Evolutionary conservation across 2,329 filamentous ascomycete species (phyloP), one percentile per base, ranked within the genome.

Genomic region (Phoma sp.): DNA sequence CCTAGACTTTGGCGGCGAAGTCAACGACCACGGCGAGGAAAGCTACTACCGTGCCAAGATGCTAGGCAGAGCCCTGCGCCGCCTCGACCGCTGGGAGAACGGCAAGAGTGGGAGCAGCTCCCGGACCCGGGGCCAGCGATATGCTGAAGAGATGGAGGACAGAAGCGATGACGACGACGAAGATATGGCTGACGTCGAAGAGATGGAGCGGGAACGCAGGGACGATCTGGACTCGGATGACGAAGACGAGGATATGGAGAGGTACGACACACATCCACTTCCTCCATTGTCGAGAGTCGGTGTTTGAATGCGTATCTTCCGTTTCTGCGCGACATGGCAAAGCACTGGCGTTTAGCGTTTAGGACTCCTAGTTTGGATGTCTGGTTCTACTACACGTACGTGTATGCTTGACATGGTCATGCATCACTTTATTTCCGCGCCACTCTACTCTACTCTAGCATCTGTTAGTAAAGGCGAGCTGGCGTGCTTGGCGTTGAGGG

Each of bases 11-110:
- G 67, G 64, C 12, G 72, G 68, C 15, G 90, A 93, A 70, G 75
- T 81, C 0, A 88, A 91, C 58, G 90, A 94, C 74, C 90, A 87
- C 63, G 91, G 91, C 38, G 91, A 94, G 72, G 89, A 94, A 72
- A 81, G 86, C 6, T 82, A 83, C 50, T 81, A 85, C 1, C 88
- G 90, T 54, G 84, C 86, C 4, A 85, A 88, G 10, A 84, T 89
- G 7, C 76, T 94, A 17, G 80, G 87, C 48, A 83, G 88, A 15
- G 81, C 83, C 1, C 78, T 81, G 19, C 82, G 91, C 25, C 82
- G 91, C 36, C 77, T 94, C n/a, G 78, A 83, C 47, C 83, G 90
- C 29, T 94, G 91, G 91, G 82, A 86, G 43, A 77, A 78, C 10
- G 68, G 72, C n/a, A 60, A 65, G 38, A 67, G 60, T 0, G 72